Conservation (phyloP, 2,329 filamentous ascomycete genomes). For the Biscogniauxia mediterranea region DNA sequence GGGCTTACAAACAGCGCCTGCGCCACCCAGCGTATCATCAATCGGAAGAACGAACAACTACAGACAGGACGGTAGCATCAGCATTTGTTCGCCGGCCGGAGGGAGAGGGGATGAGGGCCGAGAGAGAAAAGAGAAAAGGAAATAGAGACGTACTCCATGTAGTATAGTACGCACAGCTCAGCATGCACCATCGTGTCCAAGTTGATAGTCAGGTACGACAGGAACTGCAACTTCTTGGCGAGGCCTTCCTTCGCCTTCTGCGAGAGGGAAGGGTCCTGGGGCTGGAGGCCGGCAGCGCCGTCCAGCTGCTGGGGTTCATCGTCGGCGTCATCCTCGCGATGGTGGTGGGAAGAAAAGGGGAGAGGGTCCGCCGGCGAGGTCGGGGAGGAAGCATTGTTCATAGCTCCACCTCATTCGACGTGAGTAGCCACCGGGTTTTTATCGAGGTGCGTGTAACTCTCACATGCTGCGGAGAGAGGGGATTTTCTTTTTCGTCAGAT, state of each 20-base stretch:
- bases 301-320: conserved; percentile 12
- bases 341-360: conserved; percentile 23
- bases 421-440: conserved; percentile 27
- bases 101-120: background rate
- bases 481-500: too few species aligned
- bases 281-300: conserved; percentile 6
- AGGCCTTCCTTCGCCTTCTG: conserved; percentile 36
- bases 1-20: conserved; percentile 66
- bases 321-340: conserved; percentile 21
- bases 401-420: conserved; percentile 42
- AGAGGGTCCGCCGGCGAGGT: conserved; percentile 38
- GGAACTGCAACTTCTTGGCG: conserved; percentile 58
- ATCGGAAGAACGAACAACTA: conserved; percentile 64
- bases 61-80: conserved; percentile 8
- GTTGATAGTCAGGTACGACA: conserved; percentile 58
- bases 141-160: conserved; percentile 61
- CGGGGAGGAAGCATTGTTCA: conserved; percentile 46
- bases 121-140: background rate
- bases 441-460: conserved; percentile 21
- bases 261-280: conserved; percentile 29
- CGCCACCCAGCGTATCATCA: conserved; percentile 56
- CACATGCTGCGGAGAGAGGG: conserved; percentile 31
- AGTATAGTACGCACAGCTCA: conserved; percentile 65
- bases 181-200: conserved; percentile 64
- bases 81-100: background rate